These are phyloP conservation scores for Psilocybe mexicana DNA, from an alignment of 1,284 basidiomycete species.

Conservation along the genomic window DNA sequence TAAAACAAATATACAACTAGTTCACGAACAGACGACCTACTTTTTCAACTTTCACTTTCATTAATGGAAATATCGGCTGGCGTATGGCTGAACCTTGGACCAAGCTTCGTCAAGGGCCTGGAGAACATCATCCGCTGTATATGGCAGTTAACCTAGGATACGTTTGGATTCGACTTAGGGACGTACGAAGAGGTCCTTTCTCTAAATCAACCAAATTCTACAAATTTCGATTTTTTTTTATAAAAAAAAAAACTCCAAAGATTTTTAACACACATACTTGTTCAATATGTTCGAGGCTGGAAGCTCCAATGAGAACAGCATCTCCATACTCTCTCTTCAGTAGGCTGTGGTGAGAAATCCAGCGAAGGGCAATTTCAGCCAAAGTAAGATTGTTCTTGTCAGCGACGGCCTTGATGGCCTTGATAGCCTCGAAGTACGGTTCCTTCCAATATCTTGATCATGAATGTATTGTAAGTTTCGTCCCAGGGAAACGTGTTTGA, in stretches of 20 bases:
- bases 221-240: background rate
- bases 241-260: no score
- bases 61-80: constrained; percentile 31
- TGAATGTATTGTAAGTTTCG: background rate
- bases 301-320: constrained; percentile 53
- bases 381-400: constrained; percentile 39
- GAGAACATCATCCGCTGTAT: constrained; percentile 37
- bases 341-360: constrained; percentile 54
- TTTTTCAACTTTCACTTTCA: background rate
- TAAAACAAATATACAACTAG: no score
- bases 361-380: constrained; percentile 53
- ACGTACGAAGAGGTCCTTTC: constrained; percentile 57
- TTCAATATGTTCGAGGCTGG: constrained; percentile 50
- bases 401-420: constrained; percentile 37
- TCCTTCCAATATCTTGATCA: constrained; percentile 46
- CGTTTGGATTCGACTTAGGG: background rate
- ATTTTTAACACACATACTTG: constrained; percentile 28
- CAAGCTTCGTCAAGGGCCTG: constrained; percentile 42
- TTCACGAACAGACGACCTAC: background rate
- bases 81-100: constrained; percentile 34
- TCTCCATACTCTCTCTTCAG: constrained; percentile 50
- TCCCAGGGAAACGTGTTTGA: background rate
- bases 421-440: constrained; percentile 48
- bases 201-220: constrained; percentile 56
- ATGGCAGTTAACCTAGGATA: background rate